Evolutionary conservation across 306 rosid species (phyloP), one percentile per base, ranked within the genome.

Genomic region (Vicia faba): DNA sequence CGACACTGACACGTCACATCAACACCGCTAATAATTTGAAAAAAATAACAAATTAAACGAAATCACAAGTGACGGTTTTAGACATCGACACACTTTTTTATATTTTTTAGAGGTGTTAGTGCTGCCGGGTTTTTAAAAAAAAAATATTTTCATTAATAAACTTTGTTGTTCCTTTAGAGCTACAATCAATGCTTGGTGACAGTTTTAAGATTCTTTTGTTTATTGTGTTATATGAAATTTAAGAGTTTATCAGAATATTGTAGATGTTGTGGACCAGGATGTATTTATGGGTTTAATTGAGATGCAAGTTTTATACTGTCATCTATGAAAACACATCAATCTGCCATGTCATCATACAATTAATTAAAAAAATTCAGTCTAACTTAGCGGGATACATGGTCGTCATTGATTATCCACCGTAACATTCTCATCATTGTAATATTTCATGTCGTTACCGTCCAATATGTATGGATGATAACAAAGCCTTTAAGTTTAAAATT

Each of bases 401-500:
- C n/a, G n/a, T n/a, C n/a, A n/a, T n/a, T n/a, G n/a, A n/a, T 40
- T 58, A 33, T 58, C 29, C 31, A 38, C 25, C 3, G 5, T 4
- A 33, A 33, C 64, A 59, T 59, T 59, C 46, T 16, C 8, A 59
- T 35, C 26, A 8, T 36, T 60, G 29, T 15, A 60, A 36, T 33
- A 60, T 23, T 62, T 62, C 18, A 12, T 4, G 36, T 62, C 9
- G 44, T 60, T 10, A 14, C 64, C 13, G 18, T 44, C 28, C 65
- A 35, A 59, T 14, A 59, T 61, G 12, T 58, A 14, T 49, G 64
- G 26, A 75, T 66, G 57, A 46, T 23, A 16, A 58, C 16, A 28
- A 50, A 51, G 56, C 31, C 45, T 39, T 19, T 39, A 54, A 64
- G 54, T 75, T 40, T 56, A 20, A 20, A 15, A 60, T 12, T 63